phyloP scores from a whole-genome alignment of 2,329 filamentous ascomycete genomes.

The Paecilomyces sp. region DNA sequence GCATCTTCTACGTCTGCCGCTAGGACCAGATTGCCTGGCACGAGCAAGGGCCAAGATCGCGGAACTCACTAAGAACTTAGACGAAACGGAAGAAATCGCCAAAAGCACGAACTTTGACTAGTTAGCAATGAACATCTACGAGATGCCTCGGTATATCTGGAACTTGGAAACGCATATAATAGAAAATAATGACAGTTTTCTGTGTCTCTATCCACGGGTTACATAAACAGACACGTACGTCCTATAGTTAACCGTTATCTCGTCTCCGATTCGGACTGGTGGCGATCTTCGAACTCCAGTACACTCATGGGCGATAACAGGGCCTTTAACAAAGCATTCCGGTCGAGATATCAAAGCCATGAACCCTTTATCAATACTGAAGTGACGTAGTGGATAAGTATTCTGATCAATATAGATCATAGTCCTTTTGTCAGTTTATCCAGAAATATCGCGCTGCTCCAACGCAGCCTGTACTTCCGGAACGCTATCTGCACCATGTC shows the following conservation, averaged over 20 bases:
- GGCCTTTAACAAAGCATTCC: too few species aligned
- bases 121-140: neutral
- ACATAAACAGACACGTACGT: too few species aligned
- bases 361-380: too few species aligned
- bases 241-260: too few species aligned
- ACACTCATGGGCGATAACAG: too few species aligned
- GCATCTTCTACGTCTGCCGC: conserved; percentile 15
- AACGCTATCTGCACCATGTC: neutral
- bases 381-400: too few species aligned
- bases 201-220: too few species aligned
- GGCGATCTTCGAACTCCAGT: too few species aligned
- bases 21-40: conserved; percentile 18
- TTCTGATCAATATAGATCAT: neutral
- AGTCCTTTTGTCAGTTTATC: neutral
- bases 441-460: neutral
- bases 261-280: too few species aligned
- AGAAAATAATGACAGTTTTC: neutral
- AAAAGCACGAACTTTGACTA: neutral
- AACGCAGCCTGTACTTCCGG: neutral
- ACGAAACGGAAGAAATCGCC: neutral
- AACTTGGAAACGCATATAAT: neutral
- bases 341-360: too few species aligned
- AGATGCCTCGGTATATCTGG: neutral
- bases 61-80: neutral
- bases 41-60: conserved; percentile 10